A percentile compares a stretch with the other conserved stretches of the same genome.
Evolutionary conservation across 495 filamentous ascomycete species (phyloP).

Genomic region (Aspergillus panamensis): DNA sequence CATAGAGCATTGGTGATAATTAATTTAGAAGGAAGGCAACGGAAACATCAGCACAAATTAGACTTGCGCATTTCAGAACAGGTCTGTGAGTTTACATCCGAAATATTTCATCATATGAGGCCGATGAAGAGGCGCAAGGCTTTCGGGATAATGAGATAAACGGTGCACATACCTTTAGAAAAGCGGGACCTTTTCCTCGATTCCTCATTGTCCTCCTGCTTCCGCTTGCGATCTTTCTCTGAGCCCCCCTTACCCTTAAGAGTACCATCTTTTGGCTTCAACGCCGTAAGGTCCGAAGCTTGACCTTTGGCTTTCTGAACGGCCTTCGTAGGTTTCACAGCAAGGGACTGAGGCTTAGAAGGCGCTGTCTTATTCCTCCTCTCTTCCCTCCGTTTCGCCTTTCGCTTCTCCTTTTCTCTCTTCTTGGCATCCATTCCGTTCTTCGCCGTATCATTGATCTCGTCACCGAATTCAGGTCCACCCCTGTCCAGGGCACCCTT

Average conservation of each 20-base stretch:
- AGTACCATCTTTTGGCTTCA: neutral
- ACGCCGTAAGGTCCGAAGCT: neutral
- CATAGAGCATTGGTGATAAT: too few species aligned
- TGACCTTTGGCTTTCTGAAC: neutral
- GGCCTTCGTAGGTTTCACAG: neutral
- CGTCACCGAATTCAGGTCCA: constrained; percentile 24
- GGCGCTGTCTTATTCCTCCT: neutral
- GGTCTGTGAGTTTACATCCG: neutral
- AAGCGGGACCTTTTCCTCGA: neutral
- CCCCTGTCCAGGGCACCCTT: neutral
- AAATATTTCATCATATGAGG: neutral
- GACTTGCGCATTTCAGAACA: neutral
- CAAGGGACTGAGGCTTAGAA: neutral
- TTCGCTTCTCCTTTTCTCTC: neutral
- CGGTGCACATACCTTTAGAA: neutral
- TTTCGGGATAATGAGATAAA: neutral
- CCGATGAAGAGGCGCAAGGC: too few species aligned
- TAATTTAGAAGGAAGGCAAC: neutral
- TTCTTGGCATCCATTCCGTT: neutral
- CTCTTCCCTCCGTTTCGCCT: neutral
- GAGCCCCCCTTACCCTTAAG: neutral
- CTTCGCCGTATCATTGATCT: constrained; percentile 19
- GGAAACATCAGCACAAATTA: neutral
- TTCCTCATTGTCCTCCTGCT: constrained; percentile 4
- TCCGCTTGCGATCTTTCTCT: constrained; percentile 22